Base-by-base conservation (phyloP, 2,329 filamentous ascomycete species). In the Colletotrichum australisinense region DNA sequence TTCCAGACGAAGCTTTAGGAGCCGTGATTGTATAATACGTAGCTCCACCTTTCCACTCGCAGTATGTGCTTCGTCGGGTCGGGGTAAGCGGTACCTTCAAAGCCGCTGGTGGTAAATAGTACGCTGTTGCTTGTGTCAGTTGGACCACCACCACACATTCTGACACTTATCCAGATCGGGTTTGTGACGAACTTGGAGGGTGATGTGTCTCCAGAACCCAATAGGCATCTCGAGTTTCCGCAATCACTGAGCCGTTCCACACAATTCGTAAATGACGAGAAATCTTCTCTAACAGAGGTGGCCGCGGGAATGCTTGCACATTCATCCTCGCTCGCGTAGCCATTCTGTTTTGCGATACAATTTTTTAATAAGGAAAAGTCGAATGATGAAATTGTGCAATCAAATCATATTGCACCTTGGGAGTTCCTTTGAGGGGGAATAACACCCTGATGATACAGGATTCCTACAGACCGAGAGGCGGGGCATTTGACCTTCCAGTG, bases 181-280 rank as follows among this genome's bases (percentile, higher is more conserved):
- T 46, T 16, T 22, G 2, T 38, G 14, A 83, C 84, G 60, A 77
- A 89, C 88, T 91, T 5, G 90, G 90, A 42, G 90, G 88, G 76
- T 92, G 90, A 75, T 89, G 88, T 22, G 89, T 91, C 79, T 92
- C 89, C 42, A 92, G 82, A 4, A 90, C 89, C 90, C 90, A 91
- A 78, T 87, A 91, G 3, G 86, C 89, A 58, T 89, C 85, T 67
- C 83, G 87, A 7, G 90, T 91, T 56, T 92, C 88, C 12, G 89
- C 90, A 74, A 92, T 87, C 62, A 86, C 81, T 58, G 87, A 81
- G 24, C 86, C 87, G 30, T 87, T 83, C 85, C 88, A 91, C 78
- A 86, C 88, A 74, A 92, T 86, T 75, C 86, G 84, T 59, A 92
- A 81, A 77, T 90, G 89, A 63, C 88, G 83, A 2, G 84, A 78